phyloP scores from a whole-genome alignment of 805 yeast genomes.

The Starmerella floricola region DNA sequence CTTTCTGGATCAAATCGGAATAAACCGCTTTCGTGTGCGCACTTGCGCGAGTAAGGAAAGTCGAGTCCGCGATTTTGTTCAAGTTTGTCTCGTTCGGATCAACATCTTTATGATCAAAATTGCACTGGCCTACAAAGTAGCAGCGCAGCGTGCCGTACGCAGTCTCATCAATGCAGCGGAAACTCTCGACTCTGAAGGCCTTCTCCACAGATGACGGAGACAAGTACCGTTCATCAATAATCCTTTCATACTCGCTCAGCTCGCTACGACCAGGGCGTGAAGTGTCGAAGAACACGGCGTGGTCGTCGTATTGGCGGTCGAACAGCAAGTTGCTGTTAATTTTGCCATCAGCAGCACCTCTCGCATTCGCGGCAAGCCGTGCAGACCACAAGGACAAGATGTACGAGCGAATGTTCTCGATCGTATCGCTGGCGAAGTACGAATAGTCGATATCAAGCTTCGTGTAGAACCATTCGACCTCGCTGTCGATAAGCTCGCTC shows the following conservation, averaged over 20 bases:
- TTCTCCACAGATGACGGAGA: constrained; percentile 28
- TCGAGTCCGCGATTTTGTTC: constrained; percentile 59
- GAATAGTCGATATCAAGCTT: constrained; percentile 82
- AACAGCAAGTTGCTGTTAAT: constrained; percentile 56
- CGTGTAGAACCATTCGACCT: constrained; percentile 81
- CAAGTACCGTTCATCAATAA: constrained; percentile 72
- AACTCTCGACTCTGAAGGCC: constrained; percentile 64
- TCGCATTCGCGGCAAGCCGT: constrained; percentile 76
- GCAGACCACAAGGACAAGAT: constrained; percentile 85
- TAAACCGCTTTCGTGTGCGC: constrained; percentile 68
- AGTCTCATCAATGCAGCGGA: constrained; percentile 33
- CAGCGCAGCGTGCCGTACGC: constrained; percentile 46
- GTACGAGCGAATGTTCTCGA: constrained; percentile 67
- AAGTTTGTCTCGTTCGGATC: constrained; percentile 39
- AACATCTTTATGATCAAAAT: constrained; percentile 32
- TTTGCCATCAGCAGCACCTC: constrained; percentile 30
- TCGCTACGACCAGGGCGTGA: constrained; percentile 39
- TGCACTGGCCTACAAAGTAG: constrained; percentile 72
- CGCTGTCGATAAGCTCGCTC: constrained; percentile 69
- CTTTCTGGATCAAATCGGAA: constrained; percentile 56
- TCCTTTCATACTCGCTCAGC: constrained; percentile 47
- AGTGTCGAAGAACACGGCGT: constrained; percentile 84
- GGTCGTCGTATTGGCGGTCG: constrained; percentile 67
- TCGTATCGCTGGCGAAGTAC: constrained; percentile 76
- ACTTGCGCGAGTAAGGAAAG: constrained; percentile 68